Evolutionary conservation across 768 basidiomycete genomes (phyloP), one percentile per base, ranked within the genome.

Genomic region (Serendipita indica): DNA sequence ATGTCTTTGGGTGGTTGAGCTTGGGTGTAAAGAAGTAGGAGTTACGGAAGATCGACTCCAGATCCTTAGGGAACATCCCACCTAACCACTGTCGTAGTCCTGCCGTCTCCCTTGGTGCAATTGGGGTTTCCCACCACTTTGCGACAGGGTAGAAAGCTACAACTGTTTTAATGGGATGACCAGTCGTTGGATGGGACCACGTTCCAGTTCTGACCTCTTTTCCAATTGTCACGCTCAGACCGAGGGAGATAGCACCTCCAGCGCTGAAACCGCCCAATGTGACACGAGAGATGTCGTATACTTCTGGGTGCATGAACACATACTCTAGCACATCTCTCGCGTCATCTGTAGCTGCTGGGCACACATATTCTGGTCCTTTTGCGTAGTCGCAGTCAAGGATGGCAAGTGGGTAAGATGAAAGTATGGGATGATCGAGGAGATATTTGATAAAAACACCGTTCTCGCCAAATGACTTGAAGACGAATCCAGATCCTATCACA

Each of bases 371-470:
- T 7, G 49, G 49, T 22, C 22, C 49, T n/a, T 54, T 54, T 4
- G 49, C 49, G n/a, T 54, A 54, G 22, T 54, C 49, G 22, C 49
- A 54, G 30, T 54, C 49, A 28, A 54, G 49, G 12, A 54, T 33
- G 3, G 30, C n/a, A 30, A 54, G 49, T 16, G 49, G 49, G 16
- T 12, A 13, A n/a, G 20, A 32, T 6, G 41, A 43, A 30, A 54
- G 49, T 22, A 27, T 4, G 10, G 16, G 49, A 32, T 54, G 49
- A n/a, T 10, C 4, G 7, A 54, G 49, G 30, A 54, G 49, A 16
- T 10, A n/a, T 10, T 16, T 16, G 10, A 54, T 54, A 30, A 54
- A 54, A n/a, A 16, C 4, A 10, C 20, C 20, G 10, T 16, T 27
- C 32, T 54, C 20, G 32, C 49, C 49, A 27, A 54, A 30, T 3